Evolutionary conservation across 495 filamentous ascomycete species (phyloP), one percentile per base, ranked within the genome.

Genomic region (Talaromyces ruber): DNA sequence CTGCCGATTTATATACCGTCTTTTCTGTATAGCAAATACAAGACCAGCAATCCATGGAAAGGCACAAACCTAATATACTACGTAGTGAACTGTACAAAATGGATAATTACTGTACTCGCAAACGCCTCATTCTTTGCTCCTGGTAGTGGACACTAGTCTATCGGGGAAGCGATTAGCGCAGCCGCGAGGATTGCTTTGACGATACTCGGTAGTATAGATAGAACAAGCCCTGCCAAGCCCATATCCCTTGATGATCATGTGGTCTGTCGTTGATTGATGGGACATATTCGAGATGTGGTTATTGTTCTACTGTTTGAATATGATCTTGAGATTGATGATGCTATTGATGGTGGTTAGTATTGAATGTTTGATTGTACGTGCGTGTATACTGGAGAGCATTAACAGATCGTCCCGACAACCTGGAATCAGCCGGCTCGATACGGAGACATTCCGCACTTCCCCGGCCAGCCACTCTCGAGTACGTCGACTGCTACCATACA

Each of bases 151-250:
- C 47, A 51, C 51, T 53, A 53, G 22, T 53, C 22, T 12, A 53
- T 53, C 51, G 51, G 51, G 51, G 51, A 54, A 54, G 18, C 51
- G 26, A 54, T 54, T 54, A 54, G 51, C 51, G 51, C 51, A 54
- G 51, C 51, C 51, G 51, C 51, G 4, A 54, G 21, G 8, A 22
- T 16, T 28, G 26, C 34, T 39, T 39, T n/a, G n/a, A n/a, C n/a
- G n/a, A n/a, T n/a, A n/a, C n/a, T n/a, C n/a, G n/a, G 39, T 18
- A 12, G 12, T 45, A 45, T 4, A 14, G 12, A 50, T 25, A 24
- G 21, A 53, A 14, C 16, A 53, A 52, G 47, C 50, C 50, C 28
- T 28, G 50, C 50, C 50, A 53, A 53, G 50, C 4, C 21, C 5
- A 3, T 47, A 11, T 47, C 4, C 43, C 18, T 21, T 47, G 22